Evolutionary conservation across 345 rosid genomes (phyloP).

Genomic region (Populus tremula): DNA sequence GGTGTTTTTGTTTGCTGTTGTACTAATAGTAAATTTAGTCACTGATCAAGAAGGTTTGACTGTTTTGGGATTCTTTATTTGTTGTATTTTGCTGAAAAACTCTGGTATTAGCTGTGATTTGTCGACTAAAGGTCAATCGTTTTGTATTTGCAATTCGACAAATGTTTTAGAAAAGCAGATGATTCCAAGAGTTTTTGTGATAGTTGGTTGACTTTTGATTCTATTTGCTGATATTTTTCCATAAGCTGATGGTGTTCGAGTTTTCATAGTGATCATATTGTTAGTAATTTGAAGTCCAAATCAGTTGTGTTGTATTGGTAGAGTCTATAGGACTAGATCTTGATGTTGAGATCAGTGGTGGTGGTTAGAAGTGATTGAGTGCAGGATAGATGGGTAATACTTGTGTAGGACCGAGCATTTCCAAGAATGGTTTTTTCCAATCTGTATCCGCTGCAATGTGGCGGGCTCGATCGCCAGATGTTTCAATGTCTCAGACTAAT

Average conservation of each 20-base stretch:
- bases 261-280: slow-evolving; percentile 9
- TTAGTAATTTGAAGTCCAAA: slow-evolving; percentile 24
- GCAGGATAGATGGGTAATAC: slow-evolving; percentile 27
- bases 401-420: slow-evolving; percentile 29
- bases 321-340: slow-evolving; percentile 30
- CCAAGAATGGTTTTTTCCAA: slow-evolving; percentile 27
- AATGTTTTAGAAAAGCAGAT: background rate
- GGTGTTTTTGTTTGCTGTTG: background rate
- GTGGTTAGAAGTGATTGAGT: slow-evolving; percentile 19
- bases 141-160: background rate
- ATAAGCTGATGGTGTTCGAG: background rate
- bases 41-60: background rate
- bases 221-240: background rate
- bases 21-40: background rate
- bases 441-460: slow-evolving; percentile 30
- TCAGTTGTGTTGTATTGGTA: slow-evolving; percentile 18
- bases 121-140: background rate
- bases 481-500: slow-evolving; percentile 19
- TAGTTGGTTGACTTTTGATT: background rate
- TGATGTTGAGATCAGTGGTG: slow-evolving; percentile 32
- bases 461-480: slow-evolving; percentile 23
- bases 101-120: background rate
- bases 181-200: slow-evolving; percentile 4
- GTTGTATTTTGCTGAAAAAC: slow-evolving; percentile 5
- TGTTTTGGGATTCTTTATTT: background rate